Conservation (phyloP, 345 rosid species). For the Syzygium oleosum region DNA sequence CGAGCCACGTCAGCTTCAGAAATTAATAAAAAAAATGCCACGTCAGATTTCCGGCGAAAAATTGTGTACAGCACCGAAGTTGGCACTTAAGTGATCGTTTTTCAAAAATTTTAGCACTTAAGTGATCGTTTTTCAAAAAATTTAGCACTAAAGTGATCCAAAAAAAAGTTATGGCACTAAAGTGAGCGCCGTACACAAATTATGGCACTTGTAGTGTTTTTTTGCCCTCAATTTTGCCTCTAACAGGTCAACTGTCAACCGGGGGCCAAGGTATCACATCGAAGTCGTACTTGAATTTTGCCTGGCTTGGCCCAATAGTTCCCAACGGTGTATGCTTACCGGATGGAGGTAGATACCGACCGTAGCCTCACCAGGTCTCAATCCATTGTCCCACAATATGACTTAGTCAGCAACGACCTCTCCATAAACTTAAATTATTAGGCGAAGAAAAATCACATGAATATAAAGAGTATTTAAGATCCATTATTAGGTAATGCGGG, state of each 20-base stretch:
- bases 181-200: too few species aligned
- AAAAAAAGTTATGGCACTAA: too few species aligned
- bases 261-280: neutral
- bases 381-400: neutral
- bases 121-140: too few species aligned
- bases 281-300: neutral
- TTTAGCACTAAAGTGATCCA: too few species aligned
- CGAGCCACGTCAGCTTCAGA: too few species aligned
- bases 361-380: neutral
- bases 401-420: too few species aligned
- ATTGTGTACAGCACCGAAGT: too few species aligned
- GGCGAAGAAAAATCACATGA: fast-evolving
- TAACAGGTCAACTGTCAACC: neutral
- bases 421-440: neutral
- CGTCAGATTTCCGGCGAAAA: too few species aligned
- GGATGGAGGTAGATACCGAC: neutral
- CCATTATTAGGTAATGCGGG: fast-evolving
- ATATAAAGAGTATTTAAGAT: neutral
- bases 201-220: too few species aligned
- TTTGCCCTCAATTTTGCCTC: neutral
- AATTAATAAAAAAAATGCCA: too few species aligned
- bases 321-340: neutral
- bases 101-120: too few species aligned
- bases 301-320: neutral
- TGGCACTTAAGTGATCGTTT: too few species aligned